Evolutionary conservation across 345 rosid species (phyloP), one percentile per base, ranked within the genome.

Genomic region (Alliaria petiolata): DNA sequence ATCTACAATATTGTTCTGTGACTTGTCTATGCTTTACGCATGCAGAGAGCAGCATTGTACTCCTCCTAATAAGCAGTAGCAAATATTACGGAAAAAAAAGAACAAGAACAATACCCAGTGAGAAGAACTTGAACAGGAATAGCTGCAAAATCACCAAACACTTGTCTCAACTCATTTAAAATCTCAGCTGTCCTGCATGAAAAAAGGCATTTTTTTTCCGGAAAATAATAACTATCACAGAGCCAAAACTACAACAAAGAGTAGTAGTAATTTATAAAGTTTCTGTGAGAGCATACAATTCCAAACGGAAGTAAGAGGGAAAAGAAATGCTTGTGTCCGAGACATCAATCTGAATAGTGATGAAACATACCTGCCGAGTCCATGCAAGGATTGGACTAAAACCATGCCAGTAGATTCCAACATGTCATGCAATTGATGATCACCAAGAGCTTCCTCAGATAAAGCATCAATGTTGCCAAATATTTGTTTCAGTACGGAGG

Each of bases 321-420:
- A 47, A 30, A 1, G 0, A 38, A 26, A 25, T 49, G n/a, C n/a
- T n/a, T n/a, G n/a, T n/a, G n/a, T n/a, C n/a, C n/a, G n/a, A n/a
- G n/a, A n/a, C n/a, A n/a, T n/a, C n/a, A n/a, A n/a, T n/a, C n/a
- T n/a, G n/a, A n/a, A n/a, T n/a, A n/a, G n/a, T n/a, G n/a, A n/a
- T n/a, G n/a, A n/a, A n/a, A n/a, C 16, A 43, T 69, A 83, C 96
- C 95, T 83, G 74, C 81, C 84, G 45, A 86, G 77, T 71, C 82
- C 82, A 55, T 81, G 83, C 81, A 90, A 73, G 28, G 96, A 87
- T 82, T 92, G 98, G 67, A 90, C 87, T 50, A 86, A 79, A 54
- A 92, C 93, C 95, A 90, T 86, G 7, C 91, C 96, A 65, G 87
- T 81, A 33, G 95, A 86, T 74, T 80, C 88, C 81, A 77, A 66